Conservation (phyloP, 495 filamentous ascomycete species). For the Xylaria telfairii region DNA sequence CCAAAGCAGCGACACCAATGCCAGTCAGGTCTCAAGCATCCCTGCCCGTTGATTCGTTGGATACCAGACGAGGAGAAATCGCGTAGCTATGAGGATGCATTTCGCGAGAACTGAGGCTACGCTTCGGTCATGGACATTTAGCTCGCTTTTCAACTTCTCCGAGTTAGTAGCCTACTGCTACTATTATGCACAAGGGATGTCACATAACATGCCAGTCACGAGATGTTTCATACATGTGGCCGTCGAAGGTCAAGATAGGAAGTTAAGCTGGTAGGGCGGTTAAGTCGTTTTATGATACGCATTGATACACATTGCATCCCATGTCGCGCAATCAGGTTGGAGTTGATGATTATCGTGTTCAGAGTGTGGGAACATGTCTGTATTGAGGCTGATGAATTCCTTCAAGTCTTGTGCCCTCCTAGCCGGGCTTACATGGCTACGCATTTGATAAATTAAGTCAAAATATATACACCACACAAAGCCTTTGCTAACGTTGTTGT, state of each 20-base stretch:
- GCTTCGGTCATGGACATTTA: neutral
- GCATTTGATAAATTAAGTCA: neutral
- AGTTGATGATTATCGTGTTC: neutral
- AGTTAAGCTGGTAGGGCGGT: neutral
- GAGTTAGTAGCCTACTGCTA: neutral
- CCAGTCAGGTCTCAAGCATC: slow-evolving; percentile 38
- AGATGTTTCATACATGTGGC: neutral
- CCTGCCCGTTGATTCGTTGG: slow-evolving; percentile 26
- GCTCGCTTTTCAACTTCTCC: neutral
- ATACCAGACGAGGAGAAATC: neutral
- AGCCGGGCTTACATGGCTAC: neutral
- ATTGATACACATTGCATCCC: neutral
- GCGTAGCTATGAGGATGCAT: neutral
- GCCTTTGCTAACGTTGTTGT: neutral
- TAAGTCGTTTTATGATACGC: neutral
- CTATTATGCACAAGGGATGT: neutral
- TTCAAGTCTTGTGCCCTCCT: neutral
- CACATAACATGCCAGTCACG: neutral
- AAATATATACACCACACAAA: neutral
- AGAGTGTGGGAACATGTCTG: neutral
- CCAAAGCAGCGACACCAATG: slow-evolving; percentile 40
- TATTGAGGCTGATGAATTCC: neutral
- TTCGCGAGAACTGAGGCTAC: neutral
- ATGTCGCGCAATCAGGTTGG: neutral
- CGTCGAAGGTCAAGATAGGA: neutral